Percentiles rank a stretch among this genome's conserved stretches.
These are phyloP conservation scores for Dalbergia cultrata DNA, from an alignment of 306 rosid genomes.

Conservation along the genomic window DNA sequence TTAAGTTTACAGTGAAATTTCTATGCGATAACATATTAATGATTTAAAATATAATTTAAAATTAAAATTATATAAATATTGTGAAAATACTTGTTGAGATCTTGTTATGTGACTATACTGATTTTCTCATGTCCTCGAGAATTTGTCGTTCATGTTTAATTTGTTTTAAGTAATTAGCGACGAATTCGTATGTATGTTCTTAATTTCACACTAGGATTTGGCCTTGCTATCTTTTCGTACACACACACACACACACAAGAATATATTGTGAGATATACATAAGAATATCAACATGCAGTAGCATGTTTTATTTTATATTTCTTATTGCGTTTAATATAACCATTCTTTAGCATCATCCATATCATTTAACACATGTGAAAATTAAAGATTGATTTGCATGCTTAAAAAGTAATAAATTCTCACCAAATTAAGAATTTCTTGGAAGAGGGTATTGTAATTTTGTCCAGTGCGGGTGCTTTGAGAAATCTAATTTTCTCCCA, in stretches of 20 bases:
- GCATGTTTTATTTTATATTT: background rate
- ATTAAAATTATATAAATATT: too few relatives aligned
- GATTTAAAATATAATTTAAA: too few relatives aligned
- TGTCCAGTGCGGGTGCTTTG: background rate
- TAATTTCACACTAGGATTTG: background rate
- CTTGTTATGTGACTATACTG: too few relatives aligned
- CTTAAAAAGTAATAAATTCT: too few relatives aligned
- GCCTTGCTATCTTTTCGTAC: background rate
- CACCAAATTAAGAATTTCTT: background rate
- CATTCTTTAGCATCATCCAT: too few relatives aligned
- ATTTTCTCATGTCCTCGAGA: too few relatives aligned
- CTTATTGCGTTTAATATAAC: background rate
- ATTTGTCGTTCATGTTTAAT: background rate
- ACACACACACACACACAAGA: background rate
- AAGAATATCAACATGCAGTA: background rate
- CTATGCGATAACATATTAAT: too few relatives aligned
- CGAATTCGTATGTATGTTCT: background rate
- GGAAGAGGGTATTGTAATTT: too few relatives aligned
- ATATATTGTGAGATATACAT: too few relatives aligned
- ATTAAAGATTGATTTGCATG: background rate
- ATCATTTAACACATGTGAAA: too few relatives aligned
- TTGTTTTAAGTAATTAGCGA: background rate
- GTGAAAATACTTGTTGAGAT: too few relatives aligned
- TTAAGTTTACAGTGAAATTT: too few relatives aligned
- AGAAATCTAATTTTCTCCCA: background rate